phyloP scores from a whole-genome alignment of 345 rosid species.

The Leavenworthia alabamica region DNA sequence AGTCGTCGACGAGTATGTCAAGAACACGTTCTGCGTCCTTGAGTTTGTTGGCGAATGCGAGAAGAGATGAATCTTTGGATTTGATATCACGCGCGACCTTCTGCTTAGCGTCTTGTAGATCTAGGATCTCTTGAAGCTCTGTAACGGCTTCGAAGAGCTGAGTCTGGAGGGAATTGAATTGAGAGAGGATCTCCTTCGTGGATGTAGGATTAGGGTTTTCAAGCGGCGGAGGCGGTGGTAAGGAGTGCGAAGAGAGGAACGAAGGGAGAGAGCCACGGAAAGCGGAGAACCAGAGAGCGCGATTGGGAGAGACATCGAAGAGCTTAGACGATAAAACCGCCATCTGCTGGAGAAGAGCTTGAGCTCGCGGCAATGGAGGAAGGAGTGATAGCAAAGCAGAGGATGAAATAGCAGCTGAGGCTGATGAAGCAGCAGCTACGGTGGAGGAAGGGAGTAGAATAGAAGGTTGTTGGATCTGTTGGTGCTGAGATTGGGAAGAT shows the following conservation, averaged over 20 bases:
- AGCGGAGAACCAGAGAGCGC: slow-evolving; percentile 62
- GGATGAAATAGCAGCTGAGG: slow-evolving; percentile 44
- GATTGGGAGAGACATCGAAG: slow-evolving; percentile 74
- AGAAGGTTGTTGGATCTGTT: slow-evolving; percentile 32
- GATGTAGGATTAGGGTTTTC: slow-evolving; percentile 55
- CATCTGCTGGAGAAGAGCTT: slow-evolving; percentile 80
- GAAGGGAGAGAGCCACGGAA: slow-evolving; percentile 76
- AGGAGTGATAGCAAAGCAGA: slow-evolving; percentile 71
- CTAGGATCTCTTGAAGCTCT: slow-evolving; percentile 86
- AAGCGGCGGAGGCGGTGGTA: slow-evolving; percentile 41
- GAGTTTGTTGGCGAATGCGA: slow-evolving; percentile 66
- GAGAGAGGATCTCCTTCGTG: slow-evolving; percentile 56
- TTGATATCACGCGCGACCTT: slow-evolving; percentile 56
- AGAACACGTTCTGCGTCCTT: slow-evolving; percentile 76
- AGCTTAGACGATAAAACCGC: slow-evolving; percentile 62
- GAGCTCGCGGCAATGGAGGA: slow-evolving; percentile 84
- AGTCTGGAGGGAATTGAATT: slow-evolving; percentile 66
- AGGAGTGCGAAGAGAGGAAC: slow-evolving; percentile 56
- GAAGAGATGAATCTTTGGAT: slow-evolving; percentile 48
- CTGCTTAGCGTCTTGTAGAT: slow-evolving; percentile 79
- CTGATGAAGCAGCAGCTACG: slow-evolving; percentile 4
- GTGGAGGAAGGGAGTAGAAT: slow-evolving; percentile 25
- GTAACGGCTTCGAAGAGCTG: slow-evolving; percentile 90
- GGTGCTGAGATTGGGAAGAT: slow-evolving; percentile 30
- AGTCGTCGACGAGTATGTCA: slow-evolving; percentile 79